Evolutionary conservation across 495 filamentous ascomycete species (phyloP).

Genomic region (Lepidopterella palustris): DNA sequence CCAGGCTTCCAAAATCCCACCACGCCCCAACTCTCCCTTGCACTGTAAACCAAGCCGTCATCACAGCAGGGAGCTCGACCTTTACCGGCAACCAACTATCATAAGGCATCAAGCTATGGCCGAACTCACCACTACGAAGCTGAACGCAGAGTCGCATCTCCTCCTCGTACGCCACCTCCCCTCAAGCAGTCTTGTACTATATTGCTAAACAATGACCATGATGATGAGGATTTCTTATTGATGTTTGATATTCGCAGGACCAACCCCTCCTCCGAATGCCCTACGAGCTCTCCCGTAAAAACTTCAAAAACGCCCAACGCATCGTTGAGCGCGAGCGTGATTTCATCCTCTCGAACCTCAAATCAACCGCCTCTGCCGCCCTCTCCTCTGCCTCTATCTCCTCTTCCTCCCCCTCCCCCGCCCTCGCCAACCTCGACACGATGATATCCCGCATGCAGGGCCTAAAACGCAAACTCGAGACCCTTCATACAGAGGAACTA

Average conservation of each 20-base stretch:
- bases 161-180: slow-evolving; percentile 50
- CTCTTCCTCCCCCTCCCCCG: slow-evolving; percentile 37
- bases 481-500: slow-evolving; percentile 69
- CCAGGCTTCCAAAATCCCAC: no score
- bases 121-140: slow-evolving; percentile 52
- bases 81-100: not conserved
- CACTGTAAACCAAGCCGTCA: no score
- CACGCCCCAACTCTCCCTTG: no score
- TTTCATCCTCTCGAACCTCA: slow-evolving; percentile 60
- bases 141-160: slow-evolving; percentile 67
- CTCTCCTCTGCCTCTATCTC: slow-evolving; percentile 49
- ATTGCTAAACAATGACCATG: no score
- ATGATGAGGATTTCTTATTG: no score
- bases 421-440: slow-evolving; percentile 63
- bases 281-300: slow-evolving; percentile 82
- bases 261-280: slow-evolving; percentile 91
- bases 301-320: slow-evolving; percentile 83
- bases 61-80: not conserved
- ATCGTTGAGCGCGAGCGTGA: slow-evolving; percentile 72
- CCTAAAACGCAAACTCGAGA: slow-evolving; percentile 78
- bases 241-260: slow-evolving; percentile 63
- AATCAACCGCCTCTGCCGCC: slow-evolving; percentile 60
- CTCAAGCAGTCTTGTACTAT: no score
- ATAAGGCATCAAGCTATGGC: slow-evolving; percentile 31
- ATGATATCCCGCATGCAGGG: slow-evolving; percentile 81